Conservation (phyloP, 148 eudicot species). For the Fagopyrum homotropicum region DNA sequence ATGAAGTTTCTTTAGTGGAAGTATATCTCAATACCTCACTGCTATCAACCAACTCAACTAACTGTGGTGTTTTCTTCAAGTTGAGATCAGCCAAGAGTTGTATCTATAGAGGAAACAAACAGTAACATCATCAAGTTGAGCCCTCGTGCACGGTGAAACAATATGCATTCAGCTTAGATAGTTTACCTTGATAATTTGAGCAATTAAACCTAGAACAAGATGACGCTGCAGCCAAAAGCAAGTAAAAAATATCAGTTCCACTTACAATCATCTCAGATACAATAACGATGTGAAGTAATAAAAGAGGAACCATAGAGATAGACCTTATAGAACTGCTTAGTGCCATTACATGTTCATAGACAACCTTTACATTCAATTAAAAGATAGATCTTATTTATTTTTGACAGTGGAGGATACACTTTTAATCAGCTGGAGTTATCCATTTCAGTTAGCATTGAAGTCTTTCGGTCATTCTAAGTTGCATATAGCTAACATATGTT, state of each 20-base stretch:
- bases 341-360: not conserved
- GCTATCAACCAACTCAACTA: constrained; percentile 87
- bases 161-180: not conserved
- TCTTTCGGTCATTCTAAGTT: not conserved
- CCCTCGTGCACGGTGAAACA: not conserved
- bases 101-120: constrained; percentile 37
- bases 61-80: constrained; percentile 90
- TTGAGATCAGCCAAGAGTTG: constrained; percentile 98
- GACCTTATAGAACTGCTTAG: not conserved
- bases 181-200: constrained; percentile 92
- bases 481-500: not conserved
- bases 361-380: not conserved
- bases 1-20: constrained; percentile 10
- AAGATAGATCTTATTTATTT: not conserved
- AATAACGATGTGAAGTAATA: not conserved
- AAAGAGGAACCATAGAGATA: not conserved
- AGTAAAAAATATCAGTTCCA: not conserved
- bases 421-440: not conserved
- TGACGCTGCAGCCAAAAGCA: constrained; percentile 62
- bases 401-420: not conserved
- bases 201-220: constrained; percentile 91
- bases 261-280: not conserved
- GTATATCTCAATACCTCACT: constrained; percentile 51
- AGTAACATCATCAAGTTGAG: not conserved
- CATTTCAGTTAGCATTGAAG: not conserved